Evolutionary conservation across 495 filamentous ascomycete genomes (phyloP).

Genomic region (Lepidopterella palustris): DNA sequence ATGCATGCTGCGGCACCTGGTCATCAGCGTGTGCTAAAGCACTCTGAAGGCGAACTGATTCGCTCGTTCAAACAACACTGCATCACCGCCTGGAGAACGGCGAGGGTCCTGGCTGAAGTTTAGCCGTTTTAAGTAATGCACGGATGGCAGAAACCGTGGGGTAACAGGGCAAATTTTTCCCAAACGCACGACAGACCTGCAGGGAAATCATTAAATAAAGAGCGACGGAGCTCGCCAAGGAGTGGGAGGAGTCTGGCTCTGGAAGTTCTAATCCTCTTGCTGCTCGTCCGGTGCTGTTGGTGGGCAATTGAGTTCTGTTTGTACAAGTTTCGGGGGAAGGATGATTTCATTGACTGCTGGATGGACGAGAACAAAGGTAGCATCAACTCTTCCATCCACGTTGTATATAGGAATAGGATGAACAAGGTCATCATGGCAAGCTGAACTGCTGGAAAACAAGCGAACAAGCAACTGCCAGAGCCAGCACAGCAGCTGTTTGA

Average conservation of each 20-base stretch:
- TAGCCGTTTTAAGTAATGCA: slow-evolving; percentile 15
- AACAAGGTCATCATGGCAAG: background rate
- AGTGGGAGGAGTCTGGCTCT: background rate
- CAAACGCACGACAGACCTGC: slow-evolving; percentile 25
- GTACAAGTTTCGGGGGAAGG: background rate
- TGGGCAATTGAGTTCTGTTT: slow-evolving; percentile 6
- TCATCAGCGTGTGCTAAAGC: slow-evolving; percentile 23
- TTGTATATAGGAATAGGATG: background rate
- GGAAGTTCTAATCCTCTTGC: background rate
- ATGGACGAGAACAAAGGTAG: slow-evolving; percentile 2
- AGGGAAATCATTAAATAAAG: slow-evolving; percentile 17
- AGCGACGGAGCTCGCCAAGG: slow-evolving; percentile 13
- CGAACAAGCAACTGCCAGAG: slow-evolving; percentile 2
- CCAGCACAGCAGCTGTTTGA: slow-evolving; percentile 1
- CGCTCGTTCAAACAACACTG: slow-evolving; percentile 8
- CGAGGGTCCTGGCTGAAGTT: slow-evolving; percentile 7
- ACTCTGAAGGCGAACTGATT: slow-evolving; percentile 19
- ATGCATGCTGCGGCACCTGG: slow-evolving; percentile 19
- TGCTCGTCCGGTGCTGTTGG: background rate
- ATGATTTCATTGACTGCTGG: slow-evolving; percentile 14
- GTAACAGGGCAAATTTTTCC: slow-evolving; percentile 25
- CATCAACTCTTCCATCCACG: background rate
- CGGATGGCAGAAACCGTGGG: slow-evolving; percentile 28
- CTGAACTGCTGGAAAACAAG: slow-evolving; percentile 13
- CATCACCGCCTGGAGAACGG: slow-evolving; percentile 19